Conservation (phyloP, 2,329 filamentous ascomycete species). For the Clarireedia hainanense region DNA sequence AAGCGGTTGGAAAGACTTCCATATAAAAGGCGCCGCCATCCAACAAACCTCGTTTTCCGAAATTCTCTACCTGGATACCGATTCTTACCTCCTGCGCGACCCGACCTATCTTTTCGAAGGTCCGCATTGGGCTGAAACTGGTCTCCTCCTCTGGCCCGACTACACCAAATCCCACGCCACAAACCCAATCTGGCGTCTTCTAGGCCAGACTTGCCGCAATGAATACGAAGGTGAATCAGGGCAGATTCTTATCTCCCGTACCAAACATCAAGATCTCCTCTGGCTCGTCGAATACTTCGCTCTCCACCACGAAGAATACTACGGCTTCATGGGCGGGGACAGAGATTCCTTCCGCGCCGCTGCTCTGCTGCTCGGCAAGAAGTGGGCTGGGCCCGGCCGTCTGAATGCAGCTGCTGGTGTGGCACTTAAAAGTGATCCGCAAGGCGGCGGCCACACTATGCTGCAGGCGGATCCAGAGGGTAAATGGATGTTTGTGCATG, state of each 20-base stretch:
- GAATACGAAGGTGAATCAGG: slow-evolving; percentile 19
- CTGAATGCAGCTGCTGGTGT: slow-evolving; percentile 10
- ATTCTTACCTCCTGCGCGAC: slow-evolving; percentile 14
- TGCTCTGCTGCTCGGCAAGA: slow-evolving; percentile 11
- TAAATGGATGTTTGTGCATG: slow-evolving; percentile 19
- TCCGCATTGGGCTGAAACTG: slow-evolving; percentile 14
- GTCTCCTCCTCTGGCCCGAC: slow-evolving; percentile 17
- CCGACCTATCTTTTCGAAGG: slow-evolving; percentile 15
- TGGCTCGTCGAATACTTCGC: slow-evolving; percentile 20
- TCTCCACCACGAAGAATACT: slow-evolving; percentile 13
- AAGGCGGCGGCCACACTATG: slow-evolving; percentile 18
- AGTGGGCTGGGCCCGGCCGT: slow-evolving; percentile 14
- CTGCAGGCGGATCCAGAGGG: slow-evolving; percentile 16
- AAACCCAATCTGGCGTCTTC: slow-evolving; percentile 16
- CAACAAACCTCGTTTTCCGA: slow-evolving; percentile 18
- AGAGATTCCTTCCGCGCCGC: slow-evolving; percentile 16
- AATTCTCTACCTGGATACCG: slow-evolving; percentile 17
- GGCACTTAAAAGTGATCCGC: background rate
- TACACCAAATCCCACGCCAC: slow-evolving; percentile 16
- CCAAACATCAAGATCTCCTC: slow-evolving; percentile 14
- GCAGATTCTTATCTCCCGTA: slow-evolving; percentile 15
- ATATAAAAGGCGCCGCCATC: slow-evolving; percentile 18
- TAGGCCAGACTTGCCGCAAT: slow-evolving; percentile 12
- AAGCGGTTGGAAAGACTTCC: slow-evolving; percentile 16
- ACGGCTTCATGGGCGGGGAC: slow-evolving; percentile 19